Conservation (phyloP, 208 protist species). For the Acanthamoeba quina region DNA sequence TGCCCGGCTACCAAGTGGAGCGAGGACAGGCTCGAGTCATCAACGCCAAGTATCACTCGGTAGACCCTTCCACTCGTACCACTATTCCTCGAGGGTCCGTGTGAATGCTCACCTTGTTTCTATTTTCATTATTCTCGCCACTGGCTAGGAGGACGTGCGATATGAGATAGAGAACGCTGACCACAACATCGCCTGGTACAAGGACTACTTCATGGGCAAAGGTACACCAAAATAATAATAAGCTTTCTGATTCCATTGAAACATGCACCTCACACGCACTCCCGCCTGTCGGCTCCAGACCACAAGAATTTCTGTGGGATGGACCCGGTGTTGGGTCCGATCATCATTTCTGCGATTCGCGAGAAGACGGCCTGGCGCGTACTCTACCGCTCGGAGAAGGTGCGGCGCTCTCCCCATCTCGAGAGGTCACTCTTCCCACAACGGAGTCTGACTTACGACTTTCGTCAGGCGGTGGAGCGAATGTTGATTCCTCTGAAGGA, state of each 20-base stretch:
- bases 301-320: conserved; percentile 55
- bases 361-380: conserved; percentile 24
- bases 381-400: conserved; percentile 25
- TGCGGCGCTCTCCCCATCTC: not conserved
- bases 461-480: not conserved
- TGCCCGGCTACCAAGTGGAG: conserved; percentile 15
- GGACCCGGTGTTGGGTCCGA: conserved; percentile 1
- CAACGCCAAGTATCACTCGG: conserved; percentile 43
- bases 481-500: conserved; percentile 2
- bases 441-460: too few species aligned
- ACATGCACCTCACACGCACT: not conserved
- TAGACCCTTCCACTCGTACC: not conserved
- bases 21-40: not conserved
- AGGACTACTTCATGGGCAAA: conserved; percentile 40
- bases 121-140: not conserved
- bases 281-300: not conserved
- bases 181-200: conserved; percentile 58
- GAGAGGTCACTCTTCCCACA: too few species aligned
- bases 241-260: too few species aligned
- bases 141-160: not conserved
- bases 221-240: too few species aligned
- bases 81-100: not conserved
- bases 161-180: conserved; percentile 34
- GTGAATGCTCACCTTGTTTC: too few species aligned
- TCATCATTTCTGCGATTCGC: conserved; percentile 23